Base-by-base conservation (phyloP, 108 stramenopile genomes). In the Cyclostephanos invisitatus region DNA sequence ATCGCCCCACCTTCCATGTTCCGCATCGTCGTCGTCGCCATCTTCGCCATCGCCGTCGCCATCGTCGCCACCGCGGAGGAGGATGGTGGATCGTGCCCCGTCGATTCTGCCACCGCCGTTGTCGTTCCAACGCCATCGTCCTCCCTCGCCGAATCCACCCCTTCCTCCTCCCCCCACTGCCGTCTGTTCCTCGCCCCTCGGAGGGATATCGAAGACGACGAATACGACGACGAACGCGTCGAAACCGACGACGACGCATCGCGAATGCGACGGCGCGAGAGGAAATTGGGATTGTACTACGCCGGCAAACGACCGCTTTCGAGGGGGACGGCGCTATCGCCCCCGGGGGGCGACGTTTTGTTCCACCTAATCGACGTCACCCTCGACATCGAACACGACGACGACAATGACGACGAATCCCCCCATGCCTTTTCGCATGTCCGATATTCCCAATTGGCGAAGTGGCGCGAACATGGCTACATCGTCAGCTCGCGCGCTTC, bases 321-420 rank as follows among this genome's bases (percentile, higher is more conserved):
- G 11, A 28, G 11, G 58, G 58, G 58, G 6, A 35, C 29, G n/a
- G 35, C 58, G 5, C 10, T 59, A 2, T 37, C 58, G 5, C 58
- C 27, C 29, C 10, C 7, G 17, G 58, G 58, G 11, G 75, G 75
- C 15, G 75, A 76, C 60, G 38, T 76, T 6, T 40, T 64, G 2
- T 11, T 76, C 2, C 75, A 76, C 63, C 50, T 76, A 18, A 35
- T 76, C 32, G 75, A 76, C 56, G 65, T 75, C 29, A 67, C 62
- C 54, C 60, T 75, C 57, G 54, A 14, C 27, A 24, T 35, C 40
- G 62, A 28, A 10, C 9, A 46, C 48, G 8, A 17, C 7, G 9
- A 5, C 21, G 48, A 50, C 40, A 11, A 0, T 3, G 40, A 11
- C 40, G 40, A 11, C 40, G 44, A 14, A 15, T 12, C 28, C 53